Conservation (phyloP, 495 filamentous ascomycete genomes). For the Lophiotrema nucula region DNA sequence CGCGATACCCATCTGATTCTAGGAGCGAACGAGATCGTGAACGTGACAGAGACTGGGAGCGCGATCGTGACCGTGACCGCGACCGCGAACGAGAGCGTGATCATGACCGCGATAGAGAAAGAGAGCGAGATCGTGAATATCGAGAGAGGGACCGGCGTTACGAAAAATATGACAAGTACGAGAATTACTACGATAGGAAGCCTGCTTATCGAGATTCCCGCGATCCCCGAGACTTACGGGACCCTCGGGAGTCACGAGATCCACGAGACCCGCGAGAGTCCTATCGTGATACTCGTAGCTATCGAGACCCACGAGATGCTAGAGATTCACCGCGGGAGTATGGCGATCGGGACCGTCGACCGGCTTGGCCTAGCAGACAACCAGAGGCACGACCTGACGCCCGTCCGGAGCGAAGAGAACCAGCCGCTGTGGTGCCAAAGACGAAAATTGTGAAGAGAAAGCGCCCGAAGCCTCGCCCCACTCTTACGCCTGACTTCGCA, state of each 20-base stretch:
- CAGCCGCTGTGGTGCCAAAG: conserved; percentile 47
- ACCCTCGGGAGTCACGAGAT: conserved; percentile 13
- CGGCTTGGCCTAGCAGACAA: conserved; percentile 30
- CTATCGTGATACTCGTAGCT: conserved; percentile 17
- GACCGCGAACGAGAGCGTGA: conserved; percentile 44
- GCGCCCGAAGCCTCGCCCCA: conserved; percentile 68
- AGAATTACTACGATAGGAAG: conserved; percentile 28
- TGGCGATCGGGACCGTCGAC: conserved; percentile 38
- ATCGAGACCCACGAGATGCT: conserved; percentile 14
- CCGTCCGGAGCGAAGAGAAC: conserved; percentile 38
- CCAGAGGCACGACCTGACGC: conserved; percentile 46
- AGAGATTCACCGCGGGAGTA: conserved; percentile 4
- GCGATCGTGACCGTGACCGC: conserved; percentile 43
- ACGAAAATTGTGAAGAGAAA: conserved; percentile 62
- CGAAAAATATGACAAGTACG: conserved; percentile 27
- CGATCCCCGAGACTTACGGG: conserved; percentile 17
- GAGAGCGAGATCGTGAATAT: conserved; percentile 35
- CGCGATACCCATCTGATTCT: conserved; percentile 14
- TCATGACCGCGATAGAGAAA: conserved; percentile 28
- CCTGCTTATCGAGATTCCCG: conserved; percentile 11
- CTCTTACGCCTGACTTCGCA: conserved; percentile 66
- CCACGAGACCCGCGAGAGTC: conserved; percentile 11
- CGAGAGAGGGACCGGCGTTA: conserved; percentile 39
- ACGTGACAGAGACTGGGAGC: conserved; percentile 45
- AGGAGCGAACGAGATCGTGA: conserved; percentile 37